phyloP scores from a whole-genome alignment of 495 filamentous ascomycete species.

The Tuber magnatum region DNA sequence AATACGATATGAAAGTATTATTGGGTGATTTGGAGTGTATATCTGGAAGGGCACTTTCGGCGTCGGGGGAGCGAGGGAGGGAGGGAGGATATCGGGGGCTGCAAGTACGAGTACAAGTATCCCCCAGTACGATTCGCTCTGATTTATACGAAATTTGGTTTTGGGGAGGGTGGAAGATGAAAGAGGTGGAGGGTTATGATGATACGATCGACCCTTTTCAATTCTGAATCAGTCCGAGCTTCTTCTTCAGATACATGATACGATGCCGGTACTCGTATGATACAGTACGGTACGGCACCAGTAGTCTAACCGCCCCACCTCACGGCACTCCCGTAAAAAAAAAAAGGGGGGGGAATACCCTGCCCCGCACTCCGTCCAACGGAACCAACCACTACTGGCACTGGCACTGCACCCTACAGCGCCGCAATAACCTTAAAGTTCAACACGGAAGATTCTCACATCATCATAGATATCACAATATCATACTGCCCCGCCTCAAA shows the following conservation, averaged over 20 bases:
- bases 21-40: neutral
- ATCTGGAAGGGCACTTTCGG: neutral
- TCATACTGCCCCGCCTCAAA: neutral
- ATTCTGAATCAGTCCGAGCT: neutral
- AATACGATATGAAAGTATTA: neutral
- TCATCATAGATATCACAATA: no score
- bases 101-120: neutral
- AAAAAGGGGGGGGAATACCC: neutral
- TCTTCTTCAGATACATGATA: neutral
- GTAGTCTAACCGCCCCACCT: neutral
- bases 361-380: no score
- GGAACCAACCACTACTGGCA: neutral
- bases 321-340: constrained; percentile 9
- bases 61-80: neutral
- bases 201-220: neutral
- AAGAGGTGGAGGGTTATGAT: neutral
- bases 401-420: no score
- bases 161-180: neutral
- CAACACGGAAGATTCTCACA: neutral
- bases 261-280: no score
- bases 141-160: neutral
- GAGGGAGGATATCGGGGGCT: neutral
- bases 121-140: neutral
- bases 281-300: neutral
- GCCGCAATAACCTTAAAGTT: neutral